Conservation (phyloP, 2,329 filamentous ascomycete genomes). For the Colletotrichum melonis region DNA sequence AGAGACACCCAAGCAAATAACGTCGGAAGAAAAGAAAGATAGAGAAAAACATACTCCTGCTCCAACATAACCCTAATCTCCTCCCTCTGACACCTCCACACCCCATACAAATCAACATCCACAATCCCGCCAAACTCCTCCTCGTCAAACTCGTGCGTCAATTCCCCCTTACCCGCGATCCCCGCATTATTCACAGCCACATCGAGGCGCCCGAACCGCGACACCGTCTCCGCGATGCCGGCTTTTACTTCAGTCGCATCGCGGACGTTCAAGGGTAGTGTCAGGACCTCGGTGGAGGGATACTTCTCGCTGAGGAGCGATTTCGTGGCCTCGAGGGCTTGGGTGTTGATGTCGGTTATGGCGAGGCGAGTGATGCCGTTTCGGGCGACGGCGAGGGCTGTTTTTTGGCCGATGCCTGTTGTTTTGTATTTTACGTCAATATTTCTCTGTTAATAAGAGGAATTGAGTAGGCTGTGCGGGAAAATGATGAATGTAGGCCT, state of each 20-base stretch:
- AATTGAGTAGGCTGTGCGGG: no score
- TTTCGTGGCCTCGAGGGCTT: slow-evolving; percentile 45
- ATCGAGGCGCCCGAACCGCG: slow-evolving; percentile 64
- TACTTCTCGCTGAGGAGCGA: slow-evolving; percentile 48
- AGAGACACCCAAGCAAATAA: no score
- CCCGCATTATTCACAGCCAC: slow-evolving; percentile 68
- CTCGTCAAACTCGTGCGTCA: slow-evolving; percentile 58
- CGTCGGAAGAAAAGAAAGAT: no score
- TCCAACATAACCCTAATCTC: slow-evolving; percentile 62
- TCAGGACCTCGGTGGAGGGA: slow-evolving; percentile 53
- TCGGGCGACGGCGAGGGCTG: slow-evolving; percentile 58
- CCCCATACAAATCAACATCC: slow-evolving; percentile 64
- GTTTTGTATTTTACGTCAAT: slow-evolving; percentile 13
- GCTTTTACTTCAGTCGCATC: slow-evolving; percentile 54
- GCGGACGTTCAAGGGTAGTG: slow-evolving; percentile 58
- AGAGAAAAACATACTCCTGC: slow-evolving; percentile 52
- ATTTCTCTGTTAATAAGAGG: no score
- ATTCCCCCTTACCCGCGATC: slow-evolving; percentile 52
- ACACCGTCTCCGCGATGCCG: slow-evolving; percentile 53
- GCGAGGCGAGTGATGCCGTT: slow-evolving; percentile 60
- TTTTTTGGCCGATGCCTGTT: slow-evolving; percentile 60
- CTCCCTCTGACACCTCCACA: slow-evolving; percentile 67
- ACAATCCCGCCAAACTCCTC: slow-evolving; percentile 62
- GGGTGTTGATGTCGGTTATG: slow-evolving; percentile 56
- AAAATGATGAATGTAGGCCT: background rate